Evolutionary conservation across 768 basidiomycete species (phyloP).

Genomic region (Termitomyces sp.): DNA sequence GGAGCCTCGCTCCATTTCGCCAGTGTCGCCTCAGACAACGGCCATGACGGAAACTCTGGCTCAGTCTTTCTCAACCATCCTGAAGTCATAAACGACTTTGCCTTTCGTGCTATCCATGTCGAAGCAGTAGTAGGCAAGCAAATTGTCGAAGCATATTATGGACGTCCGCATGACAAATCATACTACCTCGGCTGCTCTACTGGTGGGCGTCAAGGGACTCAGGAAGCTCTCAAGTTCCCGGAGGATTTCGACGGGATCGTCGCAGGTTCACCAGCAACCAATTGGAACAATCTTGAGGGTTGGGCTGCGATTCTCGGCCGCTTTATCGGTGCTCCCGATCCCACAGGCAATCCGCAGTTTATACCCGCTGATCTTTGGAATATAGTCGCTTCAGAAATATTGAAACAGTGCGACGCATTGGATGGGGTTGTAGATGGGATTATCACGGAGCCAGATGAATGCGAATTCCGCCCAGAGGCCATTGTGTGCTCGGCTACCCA

Average conservation of each 20-base stretch:
- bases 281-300: slow-evolving; percentile 1
- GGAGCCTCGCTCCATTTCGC: slow-evolving; percentile 6
- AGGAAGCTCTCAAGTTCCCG: slow-evolving; percentile 10
- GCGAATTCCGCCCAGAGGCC: slow-evolving; percentile 8
- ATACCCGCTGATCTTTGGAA: slow-evolving; percentile 4
- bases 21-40: slow-evolving; percentile 4
- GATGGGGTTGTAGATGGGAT: slow-evolving; percentile 13
- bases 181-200: slow-evolving; percentile 4
- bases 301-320: background rate
- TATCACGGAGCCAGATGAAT: slow-evolving; percentile 10
- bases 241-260: slow-evolving; percentile 1
- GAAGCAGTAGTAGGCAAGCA: slow-evolving; percentile 9
- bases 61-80: slow-evolving; percentile 2
- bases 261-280: slow-evolving; percentile 3
- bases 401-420: slow-evolving; percentile 11
- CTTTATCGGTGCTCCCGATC: slow-evolving; percentile 1
- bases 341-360: background rate
- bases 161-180: slow-evolving; percentile 2
- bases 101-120: slow-evolving; percentile 9
- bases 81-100: slow-evolving; percentile 11
- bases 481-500: slow-evolving; percentile 1
- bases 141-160: slow-evolving; percentile 9
- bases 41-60: slow-evolving; percentile 3
- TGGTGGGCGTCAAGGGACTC: slow-evolving; percentile 12
- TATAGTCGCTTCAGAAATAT: slow-evolving; percentile 3